phyloP scores from a whole-genome alignment of 805 yeast genomes.

The Pichia phayaonensis region DNA sequence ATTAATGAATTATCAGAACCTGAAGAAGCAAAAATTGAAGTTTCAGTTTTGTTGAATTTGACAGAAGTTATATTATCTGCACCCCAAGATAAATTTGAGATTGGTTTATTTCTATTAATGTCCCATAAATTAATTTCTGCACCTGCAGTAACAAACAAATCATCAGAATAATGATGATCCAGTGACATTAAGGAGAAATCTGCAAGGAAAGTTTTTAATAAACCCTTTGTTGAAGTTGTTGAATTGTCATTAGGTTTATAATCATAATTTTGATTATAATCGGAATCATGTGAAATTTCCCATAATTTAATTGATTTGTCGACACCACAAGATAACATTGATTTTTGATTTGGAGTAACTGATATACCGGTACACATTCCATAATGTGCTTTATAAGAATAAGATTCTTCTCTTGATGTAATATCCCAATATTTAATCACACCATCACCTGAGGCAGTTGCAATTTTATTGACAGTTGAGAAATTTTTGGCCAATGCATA shows the following conservation, averaged over 20 bases:
- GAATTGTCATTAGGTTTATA: slow-evolving; percentile 19
- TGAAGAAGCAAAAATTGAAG: slow-evolving; percentile 79
- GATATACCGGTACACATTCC: slow-evolving; percentile 83
- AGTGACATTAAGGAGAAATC: slow-evolving; percentile 77
- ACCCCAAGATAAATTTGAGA: slow-evolving; percentile 86
- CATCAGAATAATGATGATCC: slow-evolving; percentile 76
- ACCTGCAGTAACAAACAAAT: slow-evolving; percentile 86
- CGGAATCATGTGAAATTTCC: slow-evolving; percentile 52
- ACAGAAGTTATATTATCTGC: slow-evolving; percentile 84
- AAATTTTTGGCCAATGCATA: slow-evolving; percentile 80
- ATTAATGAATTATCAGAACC: slow-evolving; percentile 89
- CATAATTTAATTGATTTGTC: slow-evolving; percentile 87
- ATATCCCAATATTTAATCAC: slow-evolving; percentile 90
- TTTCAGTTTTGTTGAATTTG: slow-evolving; percentile 83
- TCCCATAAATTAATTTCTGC: slow-evolving; percentile 92
- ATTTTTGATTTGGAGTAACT: slow-evolving; percentile 55
- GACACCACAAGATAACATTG: slow-evolving; percentile 68
- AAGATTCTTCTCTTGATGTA: slow-evolving; percentile 65
- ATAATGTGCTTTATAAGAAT: slow-evolving; percentile 80
- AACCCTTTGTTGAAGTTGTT: slow-evolving; percentile 37
- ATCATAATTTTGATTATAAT: slow-evolving; percentile 17
- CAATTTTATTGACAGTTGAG: slow-evolving; percentile 60
- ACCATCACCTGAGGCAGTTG: slow-evolving; percentile 95
- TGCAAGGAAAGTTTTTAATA: slow-evolving; percentile 73
- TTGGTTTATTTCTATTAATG: slow-evolving; percentile 65